Percentiles rank a stretch among this genome's conserved stretches.
These are phyloP conservation scores for Dacryopinax spathularia DNA, from an alignment of 768 basidiomycete species.

Conservation along the genomic window DNA sequence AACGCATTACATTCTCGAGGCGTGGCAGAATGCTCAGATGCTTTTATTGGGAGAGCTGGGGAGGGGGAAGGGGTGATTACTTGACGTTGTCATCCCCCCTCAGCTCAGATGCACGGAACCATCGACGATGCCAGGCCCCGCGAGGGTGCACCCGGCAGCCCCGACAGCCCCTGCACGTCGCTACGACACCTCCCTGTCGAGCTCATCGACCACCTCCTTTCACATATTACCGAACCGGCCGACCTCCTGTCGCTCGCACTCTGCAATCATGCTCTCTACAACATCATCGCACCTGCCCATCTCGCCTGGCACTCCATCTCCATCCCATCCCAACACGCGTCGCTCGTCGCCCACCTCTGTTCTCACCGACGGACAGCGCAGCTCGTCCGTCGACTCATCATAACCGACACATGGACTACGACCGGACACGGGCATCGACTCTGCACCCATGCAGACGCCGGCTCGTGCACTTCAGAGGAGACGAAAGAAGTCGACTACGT, in stretches of 20 bases:
- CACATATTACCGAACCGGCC: not conserved
- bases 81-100: no score
- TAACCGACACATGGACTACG: not conserved
- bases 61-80: no score
- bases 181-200: not conserved
- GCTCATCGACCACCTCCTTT: not conserved
- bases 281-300: not conserved
- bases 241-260: not conserved
- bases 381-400: not conserved
- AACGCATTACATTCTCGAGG: no score
- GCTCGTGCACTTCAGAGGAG: not conserved
- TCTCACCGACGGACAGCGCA: not conserved
- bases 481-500: not conserved
- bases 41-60: no score
- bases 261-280: not conserved
- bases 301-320: not conserved
- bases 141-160: no score
- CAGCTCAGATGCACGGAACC: no score
- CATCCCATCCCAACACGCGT: not conserved
- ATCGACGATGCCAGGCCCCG: no score
- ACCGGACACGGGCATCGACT: not conserved
- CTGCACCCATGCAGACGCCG: not conserved
- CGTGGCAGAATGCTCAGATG: no score
- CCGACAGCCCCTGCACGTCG: no score
- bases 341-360: not conserved